A percentile compares a stretch with the other conserved stretches of the same genome.
Evolutionary conservation across 345 rosid genomes (phyloP).

Genomic region (Eucalyptus sideroxylon): DNA sequence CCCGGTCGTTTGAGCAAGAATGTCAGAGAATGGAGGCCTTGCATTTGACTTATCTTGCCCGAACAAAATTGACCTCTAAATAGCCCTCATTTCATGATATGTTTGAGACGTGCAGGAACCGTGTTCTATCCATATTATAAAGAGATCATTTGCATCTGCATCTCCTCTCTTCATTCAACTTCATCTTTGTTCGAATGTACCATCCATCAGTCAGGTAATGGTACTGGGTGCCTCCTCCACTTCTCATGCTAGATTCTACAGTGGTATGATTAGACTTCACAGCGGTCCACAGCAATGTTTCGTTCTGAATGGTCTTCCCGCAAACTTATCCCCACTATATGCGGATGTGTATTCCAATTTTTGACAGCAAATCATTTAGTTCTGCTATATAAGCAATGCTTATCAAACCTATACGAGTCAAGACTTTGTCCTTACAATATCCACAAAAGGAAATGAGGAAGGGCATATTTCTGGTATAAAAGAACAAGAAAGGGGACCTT

Average conservation of each 20-base stretch:
- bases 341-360: neutral
- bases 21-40: slow-evolving; percentile 62
- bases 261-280: neutral
- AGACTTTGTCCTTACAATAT: neutral
- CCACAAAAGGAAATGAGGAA: neutral
- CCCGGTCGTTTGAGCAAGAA: slow-evolving; percentile 33
- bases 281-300: neutral
- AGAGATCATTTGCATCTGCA: neutral
- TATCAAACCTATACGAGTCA: neutral
- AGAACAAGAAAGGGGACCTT: neutral
- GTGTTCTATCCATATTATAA: neutral
- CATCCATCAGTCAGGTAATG: neutral
- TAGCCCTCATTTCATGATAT: neutral
- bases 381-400: neutral
- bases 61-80: neutral
- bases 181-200: neutral
- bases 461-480: no score
- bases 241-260: neutral
- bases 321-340: neutral
- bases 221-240: neutral
- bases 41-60: neutral
- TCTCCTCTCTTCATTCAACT: neutral
- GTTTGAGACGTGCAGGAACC: neutral
- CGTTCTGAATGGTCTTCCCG: neutral
- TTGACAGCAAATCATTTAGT: neutral